A percentile compares a stretch with the other conserved stretches of the same genome.
These are phyloP conservation scores for Fusarium clavum DNA, from an alignment of 2,329 filamentous ascomycete species.

Conservation along the genomic window DNA sequence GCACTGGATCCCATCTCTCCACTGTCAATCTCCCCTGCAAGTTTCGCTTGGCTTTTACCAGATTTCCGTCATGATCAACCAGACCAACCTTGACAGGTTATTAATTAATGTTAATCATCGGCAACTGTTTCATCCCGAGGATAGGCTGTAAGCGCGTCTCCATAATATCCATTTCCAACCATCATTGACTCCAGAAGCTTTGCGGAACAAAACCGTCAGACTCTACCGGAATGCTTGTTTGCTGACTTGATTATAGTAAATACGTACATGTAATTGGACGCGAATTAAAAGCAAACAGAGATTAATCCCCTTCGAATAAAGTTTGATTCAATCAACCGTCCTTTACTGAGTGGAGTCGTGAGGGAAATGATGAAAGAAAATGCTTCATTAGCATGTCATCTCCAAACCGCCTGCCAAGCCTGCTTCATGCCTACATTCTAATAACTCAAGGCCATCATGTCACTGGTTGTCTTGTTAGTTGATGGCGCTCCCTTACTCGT, in stretches of 20 bases:
- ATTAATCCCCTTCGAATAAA: background rate
- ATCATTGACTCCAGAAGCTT: slow-evolving; percentile 35
- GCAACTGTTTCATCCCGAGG: slow-evolving; percentile 41
- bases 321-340: slow-evolving; percentile 4
- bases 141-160: slow-evolving; percentile 20
- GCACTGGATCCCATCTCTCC: background rate
- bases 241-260: background rate
- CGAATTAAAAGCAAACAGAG: background rate
- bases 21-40: slow-evolving; percentile 27
- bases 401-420: background rate
- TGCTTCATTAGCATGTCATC: background rate
- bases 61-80: slow-evolving; percentile 19
- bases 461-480: background rate
- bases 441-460: background rate
- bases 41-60: slow-evolving; percentile 18
- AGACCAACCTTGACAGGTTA: background rate
- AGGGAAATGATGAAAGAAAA: slow-evolving; percentile 27
- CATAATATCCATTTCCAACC: slow-evolving; percentile 35
- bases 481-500: background rate
- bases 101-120: slow-evolving; percentile 3
- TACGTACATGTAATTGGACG: background rate
- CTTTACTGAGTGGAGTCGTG: slow-evolving; percentile 14
- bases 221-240: background rate
- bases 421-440: background rate
- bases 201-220: slow-evolving; percentile 36